A percentile compares a stretch with the other conserved stretches of the same genome.
These are phyloP conservation scores for Kodamaea anthophila DNA, from an alignment of 1,139 yeast genomes.

Conservation along the genomic window DNA sequence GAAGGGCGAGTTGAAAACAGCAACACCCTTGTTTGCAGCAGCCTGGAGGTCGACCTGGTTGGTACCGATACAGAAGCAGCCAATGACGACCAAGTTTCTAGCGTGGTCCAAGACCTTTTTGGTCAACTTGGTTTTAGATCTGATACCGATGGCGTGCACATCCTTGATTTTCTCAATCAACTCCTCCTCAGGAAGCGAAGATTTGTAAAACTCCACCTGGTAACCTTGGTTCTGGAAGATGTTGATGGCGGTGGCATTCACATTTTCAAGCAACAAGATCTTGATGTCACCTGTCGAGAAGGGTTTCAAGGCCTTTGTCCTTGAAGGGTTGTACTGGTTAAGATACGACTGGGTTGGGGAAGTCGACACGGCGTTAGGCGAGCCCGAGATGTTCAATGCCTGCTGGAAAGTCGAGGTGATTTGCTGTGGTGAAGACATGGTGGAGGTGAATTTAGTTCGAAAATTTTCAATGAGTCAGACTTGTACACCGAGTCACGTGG, in stretches of 20 bases:
- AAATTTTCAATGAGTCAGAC: constrained; percentile 9
- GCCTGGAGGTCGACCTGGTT: constrained; percentile 91
- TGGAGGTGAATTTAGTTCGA: constrained; percentile 1
- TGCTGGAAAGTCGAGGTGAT: constrained; percentile 56
- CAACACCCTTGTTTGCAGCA: constrained; percentile 91
- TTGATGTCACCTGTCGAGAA: constrained; percentile 89
- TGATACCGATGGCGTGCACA: constrained; percentile 95
- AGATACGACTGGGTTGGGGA: constrained; percentile 58
- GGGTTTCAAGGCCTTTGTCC: constrained; percentile 73
- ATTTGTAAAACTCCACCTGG: constrained; percentile 91
- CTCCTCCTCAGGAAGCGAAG: constrained; percentile 88
- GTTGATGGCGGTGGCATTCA: constrained; percentile 84
- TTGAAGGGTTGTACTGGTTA: constrained; percentile 36
- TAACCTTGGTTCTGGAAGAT: constrained; percentile 87
- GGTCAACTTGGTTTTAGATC: constrained; percentile 91
- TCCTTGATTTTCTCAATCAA: constrained; percentile 88
- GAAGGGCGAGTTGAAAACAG: constrained; percentile 98
- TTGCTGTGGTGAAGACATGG: constrained; percentile 66
- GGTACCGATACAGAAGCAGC: constrained; percentile 99
- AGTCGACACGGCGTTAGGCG: constrained; percentile 72
- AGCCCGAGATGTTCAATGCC: constrained; percentile 44
- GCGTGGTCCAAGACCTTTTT: constrained; percentile 78
- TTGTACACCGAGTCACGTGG: too few species aligned
- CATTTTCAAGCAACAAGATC: constrained; percentile 85
- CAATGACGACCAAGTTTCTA: constrained; percentile 81